A percentile compares a stretch with the other conserved stretches of the same genome.
These are phyloP conservation scores for Ustilago loliicola DNA, from an alignment of 1,284 basidiomycete species.

Conservation along the genomic window DNA sequence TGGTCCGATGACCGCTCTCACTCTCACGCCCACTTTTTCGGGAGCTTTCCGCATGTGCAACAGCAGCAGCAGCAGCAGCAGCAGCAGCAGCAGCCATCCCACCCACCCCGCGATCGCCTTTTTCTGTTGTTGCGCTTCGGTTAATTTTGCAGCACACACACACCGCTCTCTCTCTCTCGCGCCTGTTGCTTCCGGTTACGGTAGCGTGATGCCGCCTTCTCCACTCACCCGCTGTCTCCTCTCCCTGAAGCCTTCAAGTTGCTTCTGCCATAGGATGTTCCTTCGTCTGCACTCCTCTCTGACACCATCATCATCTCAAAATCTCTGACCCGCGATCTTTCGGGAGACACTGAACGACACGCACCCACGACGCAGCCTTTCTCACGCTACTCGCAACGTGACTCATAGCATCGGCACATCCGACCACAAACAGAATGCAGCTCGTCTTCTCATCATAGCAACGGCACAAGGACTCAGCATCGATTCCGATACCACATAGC, in stretches of 20 bases:
- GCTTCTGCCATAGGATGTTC: neutral
- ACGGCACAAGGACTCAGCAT: neutral
- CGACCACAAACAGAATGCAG: slow-evolving; percentile 16
- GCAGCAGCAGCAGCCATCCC: neutral
- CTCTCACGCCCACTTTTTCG: slow-evolving; percentile 3
- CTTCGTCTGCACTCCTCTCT: neutral
- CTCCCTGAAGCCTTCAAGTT: neutral
- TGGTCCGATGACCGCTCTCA: slow-evolving; percentile 27
- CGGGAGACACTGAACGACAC: no score
- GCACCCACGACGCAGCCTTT: neutral
- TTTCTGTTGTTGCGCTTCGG: neutral
- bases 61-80: neutral
- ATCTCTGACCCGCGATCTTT: no score
- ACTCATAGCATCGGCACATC: neutral
- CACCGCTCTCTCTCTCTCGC: neutral
- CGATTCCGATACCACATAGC: neutral
- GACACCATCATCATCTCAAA: neutral
- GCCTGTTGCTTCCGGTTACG: neutral
- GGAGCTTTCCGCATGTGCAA: slow-evolving; percentile 14
- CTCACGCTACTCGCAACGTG: neutral
- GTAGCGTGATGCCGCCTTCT: neutral
- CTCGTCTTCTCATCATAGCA: slow-evolving; percentile 17
- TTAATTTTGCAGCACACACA: slow-evolving; percentile 4
- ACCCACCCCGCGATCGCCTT: neutral
- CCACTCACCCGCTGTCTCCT: neutral